A percentile compares a stretch with the other conserved stretches of the same genome.
phyloP scores from a whole-genome alignment of 768 basidiomycete species.

The Boletus insuetus region DNA sequence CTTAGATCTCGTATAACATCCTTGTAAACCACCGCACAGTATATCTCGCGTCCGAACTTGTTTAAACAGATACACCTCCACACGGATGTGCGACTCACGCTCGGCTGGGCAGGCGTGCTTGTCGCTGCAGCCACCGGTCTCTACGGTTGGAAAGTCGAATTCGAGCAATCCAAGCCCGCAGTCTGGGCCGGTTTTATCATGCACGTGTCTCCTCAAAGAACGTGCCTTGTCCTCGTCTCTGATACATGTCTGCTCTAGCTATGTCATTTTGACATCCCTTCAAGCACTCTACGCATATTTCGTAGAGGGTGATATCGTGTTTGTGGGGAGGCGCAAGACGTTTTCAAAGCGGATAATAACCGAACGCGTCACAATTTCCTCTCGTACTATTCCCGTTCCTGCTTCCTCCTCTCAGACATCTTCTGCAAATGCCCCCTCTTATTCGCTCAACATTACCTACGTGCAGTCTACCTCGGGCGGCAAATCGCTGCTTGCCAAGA shows the following conservation, averaged over 20 bases:
- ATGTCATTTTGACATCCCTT: constrained; percentile 64
- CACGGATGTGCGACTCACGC: constrained; percentile 80
- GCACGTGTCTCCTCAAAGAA: constrained; percentile 45
- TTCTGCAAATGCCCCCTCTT: constrained; percentile 56
- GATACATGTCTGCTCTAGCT: constrained; percentile 43
- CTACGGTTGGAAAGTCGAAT: constrained; percentile 86
- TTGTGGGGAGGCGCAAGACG: constrained; percentile 86
- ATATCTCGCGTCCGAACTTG: constrained; percentile 71
- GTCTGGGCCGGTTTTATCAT: constrained; percentile 76
- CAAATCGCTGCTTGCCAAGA: constrained; percentile 77
- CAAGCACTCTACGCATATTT: constrained; percentile 86
- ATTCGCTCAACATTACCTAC: constrained; percentile 65
- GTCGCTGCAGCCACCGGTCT: constrained; percentile 78
- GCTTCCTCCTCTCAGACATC: constrained; percentile 7
- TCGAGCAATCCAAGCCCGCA: constrained; percentile 80
- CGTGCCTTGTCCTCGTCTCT: constrained; percentile 2
- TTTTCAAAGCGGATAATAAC: constrained; percentile 92
- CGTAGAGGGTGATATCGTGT: constrained; percentile 80
- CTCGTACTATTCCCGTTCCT: constrained; percentile 55
- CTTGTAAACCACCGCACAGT: constrained; percentile 44
- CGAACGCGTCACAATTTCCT: constrained; percentile 79
- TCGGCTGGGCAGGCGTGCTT: constrained; percentile 86
- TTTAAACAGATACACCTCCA: constrained; percentile 88
- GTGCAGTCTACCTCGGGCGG: constrained; percentile 81
- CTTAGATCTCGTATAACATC: not conserved